Evolutionary conservation across 805 yeast genomes (phyloP).

Genomic region (Maudiozyma saulgeensis): DNA sequence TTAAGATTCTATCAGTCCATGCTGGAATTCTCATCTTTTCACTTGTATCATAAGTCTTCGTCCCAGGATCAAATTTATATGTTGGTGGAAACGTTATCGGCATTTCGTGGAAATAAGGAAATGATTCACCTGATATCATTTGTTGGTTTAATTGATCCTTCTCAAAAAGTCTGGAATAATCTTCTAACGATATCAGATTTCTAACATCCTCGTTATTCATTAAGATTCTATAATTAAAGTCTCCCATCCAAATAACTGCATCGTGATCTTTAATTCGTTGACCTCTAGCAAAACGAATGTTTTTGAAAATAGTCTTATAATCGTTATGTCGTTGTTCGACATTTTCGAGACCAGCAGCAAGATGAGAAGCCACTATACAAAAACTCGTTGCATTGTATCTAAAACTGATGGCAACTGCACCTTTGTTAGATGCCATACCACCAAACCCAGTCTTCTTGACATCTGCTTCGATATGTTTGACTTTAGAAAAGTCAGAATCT

Average conservation of each 20-base stretch:
- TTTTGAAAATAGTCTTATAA: slow-evolving; percentile 66
- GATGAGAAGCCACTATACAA: slow-evolving; percentile 76
- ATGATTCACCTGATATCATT: slow-evolving; percentile 64
- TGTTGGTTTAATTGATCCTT: slow-evolving; percentile 74
- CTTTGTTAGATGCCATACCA: slow-evolving; percentile 78
- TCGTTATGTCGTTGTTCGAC: slow-evolving; percentile 79
- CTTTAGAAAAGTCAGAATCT: slow-evolving; percentile 39
- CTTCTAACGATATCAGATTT: slow-evolving; percentile 37
- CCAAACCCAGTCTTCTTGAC: slow-evolving; percentile 89
- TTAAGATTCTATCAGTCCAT: slow-evolving; percentile 89
- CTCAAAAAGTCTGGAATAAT: slow-evolving; percentile 47
- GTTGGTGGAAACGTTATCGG: slow-evolving; percentile 81
- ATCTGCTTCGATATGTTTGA: slow-evolving; percentile 58
- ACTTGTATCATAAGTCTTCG: slow-evolving; percentile 72
- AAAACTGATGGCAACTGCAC: slow-evolving; percentile 68
- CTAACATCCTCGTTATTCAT: slow-evolving; percentile 65
- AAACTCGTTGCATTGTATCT: slow-evolving; percentile 56
- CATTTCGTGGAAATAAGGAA: slow-evolving; percentile 76
- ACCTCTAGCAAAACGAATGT: slow-evolving; percentile 52
- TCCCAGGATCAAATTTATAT: slow-evolving; percentile 86
- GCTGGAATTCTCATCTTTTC: slow-evolving; percentile 93
- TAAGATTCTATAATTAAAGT: slow-evolving; percentile 77
- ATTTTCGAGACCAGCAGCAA: slow-evolving; percentile 86
- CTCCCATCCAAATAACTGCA: slow-evolving; percentile 84
- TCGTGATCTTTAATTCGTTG: slow-evolving; percentile 66